A percentile compares a stretch with the other conserved stretches of the same genome.
Conservation (phyloP, 176 grass and related monocot species). For the Poa pratensis region DNA sequence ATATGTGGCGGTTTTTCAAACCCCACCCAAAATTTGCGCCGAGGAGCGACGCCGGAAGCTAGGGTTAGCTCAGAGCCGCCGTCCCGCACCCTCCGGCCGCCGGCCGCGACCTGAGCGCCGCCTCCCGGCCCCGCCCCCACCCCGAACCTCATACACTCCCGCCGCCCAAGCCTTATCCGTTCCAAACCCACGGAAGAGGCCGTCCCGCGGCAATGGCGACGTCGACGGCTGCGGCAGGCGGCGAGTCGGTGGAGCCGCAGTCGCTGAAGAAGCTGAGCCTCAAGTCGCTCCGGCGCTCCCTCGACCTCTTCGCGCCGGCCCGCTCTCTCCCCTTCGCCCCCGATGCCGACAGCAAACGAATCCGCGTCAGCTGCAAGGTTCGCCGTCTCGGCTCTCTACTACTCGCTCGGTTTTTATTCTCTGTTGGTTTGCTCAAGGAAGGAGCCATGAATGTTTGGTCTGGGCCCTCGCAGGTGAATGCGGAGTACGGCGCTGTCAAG, state of each 20-base stretch:
- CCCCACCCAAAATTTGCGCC: background rate
- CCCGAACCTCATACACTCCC: background rate
- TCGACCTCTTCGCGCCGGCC: constrained; percentile 76
- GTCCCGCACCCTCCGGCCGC: background rate
- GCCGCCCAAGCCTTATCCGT: background rate
- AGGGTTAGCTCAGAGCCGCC: background rate
- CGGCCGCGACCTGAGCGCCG: too few relatives aligned
- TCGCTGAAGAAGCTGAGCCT: constrained; percentile 92
- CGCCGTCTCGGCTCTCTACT: constrained; percentile 11
- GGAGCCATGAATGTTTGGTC: constrained; percentile 3
- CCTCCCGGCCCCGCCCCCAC: background rate
- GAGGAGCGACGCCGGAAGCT: background rate
- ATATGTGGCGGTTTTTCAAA: background rate
- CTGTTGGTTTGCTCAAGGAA: background rate
- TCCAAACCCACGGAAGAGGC: background rate
- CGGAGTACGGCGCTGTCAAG: constrained; percentile 77
- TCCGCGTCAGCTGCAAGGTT: constrained; percentile 82
- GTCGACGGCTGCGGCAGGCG: constrained; percentile 24
- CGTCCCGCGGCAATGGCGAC: constrained; percentile 22
- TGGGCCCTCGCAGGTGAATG: constrained; percentile 48
- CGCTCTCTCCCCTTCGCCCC: constrained; percentile 53
- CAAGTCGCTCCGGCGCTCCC: constrained; percentile 78
- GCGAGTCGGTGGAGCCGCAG: constrained; percentile 73
- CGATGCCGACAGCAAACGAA: constrained; percentile 77
- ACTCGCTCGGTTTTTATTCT: background rate